Evolutionary conservation across 106 monocot species (phyloP).

Genomic region (Hemerocallis citrina): DNA sequence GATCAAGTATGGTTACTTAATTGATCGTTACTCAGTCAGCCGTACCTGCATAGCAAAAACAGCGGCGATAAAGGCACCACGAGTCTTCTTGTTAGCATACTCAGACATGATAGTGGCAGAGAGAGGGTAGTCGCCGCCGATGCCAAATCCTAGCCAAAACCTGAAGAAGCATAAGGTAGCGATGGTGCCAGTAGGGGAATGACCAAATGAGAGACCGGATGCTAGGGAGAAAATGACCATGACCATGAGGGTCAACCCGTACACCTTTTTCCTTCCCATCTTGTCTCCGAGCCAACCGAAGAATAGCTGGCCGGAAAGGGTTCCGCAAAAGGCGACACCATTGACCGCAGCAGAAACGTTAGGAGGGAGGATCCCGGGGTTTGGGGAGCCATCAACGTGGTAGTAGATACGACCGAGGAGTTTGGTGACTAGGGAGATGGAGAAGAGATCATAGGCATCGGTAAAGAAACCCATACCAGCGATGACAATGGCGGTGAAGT

Average conservation of each 20-base stretch:
- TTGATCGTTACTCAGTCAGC: no score
- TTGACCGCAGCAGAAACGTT: slow-evolving; percentile 20
- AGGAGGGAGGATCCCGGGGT: slow-evolving; percentile 21
- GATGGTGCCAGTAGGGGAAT: slow-evolving; percentile 2
- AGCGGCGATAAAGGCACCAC: slow-evolving; percentile 36
- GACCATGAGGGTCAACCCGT: slow-evolving; percentile 39
- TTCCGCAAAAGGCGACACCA: slow-evolving; percentile 24
- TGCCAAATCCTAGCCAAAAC: slow-evolving; percentile 13
- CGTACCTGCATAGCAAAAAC: slow-evolving; percentile 45
- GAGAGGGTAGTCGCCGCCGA: slow-evolving; percentile 41
- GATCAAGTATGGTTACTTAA: no score
- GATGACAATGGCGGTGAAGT: slow-evolving; percentile 79
- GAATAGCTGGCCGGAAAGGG: slow-evolving; percentile 22
- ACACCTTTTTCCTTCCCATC: slow-evolving; percentile 29
- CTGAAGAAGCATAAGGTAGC: slow-evolving; percentile 11
- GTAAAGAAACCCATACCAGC: slow-evolving; percentile 98
- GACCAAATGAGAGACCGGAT: slow-evolving; percentile 24
- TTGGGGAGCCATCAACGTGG: slow-evolving; percentile 11
- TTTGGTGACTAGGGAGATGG: slow-evolving; percentile 84
- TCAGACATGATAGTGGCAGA: slow-evolving; percentile 57
- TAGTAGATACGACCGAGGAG: slow-evolving; percentile 56
- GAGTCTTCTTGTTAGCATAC: slow-evolving; percentile 47
- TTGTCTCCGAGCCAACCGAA: slow-evolving; percentile 27
- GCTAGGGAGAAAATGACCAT: slow-evolving; percentile 37
- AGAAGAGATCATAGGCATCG: slow-evolving; percentile 95